A percentile compares a stretch with the other conserved stretches of the same genome.
These are phyloP conservation scores for Epichloe glyceriae DNA, from an alignment of 2,329 filamentous ascomycete genomes.

Conservation along the genomic window DNA sequence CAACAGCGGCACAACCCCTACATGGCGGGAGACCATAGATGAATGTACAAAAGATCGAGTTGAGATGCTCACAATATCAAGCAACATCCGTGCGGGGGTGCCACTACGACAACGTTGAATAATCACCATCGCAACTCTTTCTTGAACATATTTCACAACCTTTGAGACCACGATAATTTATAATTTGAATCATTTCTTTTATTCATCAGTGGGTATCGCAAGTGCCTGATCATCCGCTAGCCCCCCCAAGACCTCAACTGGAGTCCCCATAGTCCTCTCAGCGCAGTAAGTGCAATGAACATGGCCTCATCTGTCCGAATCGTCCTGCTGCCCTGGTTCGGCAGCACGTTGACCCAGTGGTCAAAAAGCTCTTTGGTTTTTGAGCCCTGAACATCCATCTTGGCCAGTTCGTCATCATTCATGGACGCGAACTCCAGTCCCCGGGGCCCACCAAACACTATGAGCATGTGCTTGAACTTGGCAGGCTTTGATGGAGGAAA, in stretches of 20 bases:
- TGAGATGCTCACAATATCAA: neutral
- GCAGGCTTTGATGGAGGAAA: constrained; percentile 30
- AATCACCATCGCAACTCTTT: neutral
- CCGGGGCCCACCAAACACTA: constrained; percentile 71
- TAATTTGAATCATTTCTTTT: neutral
- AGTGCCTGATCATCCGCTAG: neutral
- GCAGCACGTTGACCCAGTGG: constrained; percentile 70
- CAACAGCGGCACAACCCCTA: constrained; percentile 12
- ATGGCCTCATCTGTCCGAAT: constrained; percentile 78
- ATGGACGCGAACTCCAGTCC: constrained; percentile 65
- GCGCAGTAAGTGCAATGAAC: constrained; percentile 58
- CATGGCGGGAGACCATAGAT: neutral
- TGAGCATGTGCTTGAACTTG: constrained; percentile 55
- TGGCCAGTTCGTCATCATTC: constrained; percentile 41
- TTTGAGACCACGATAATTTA: too few species aligned
- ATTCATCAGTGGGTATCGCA: constrained; percentile 3
- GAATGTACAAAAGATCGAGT: neutral
- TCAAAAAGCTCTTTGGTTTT: constrained; percentile 65
- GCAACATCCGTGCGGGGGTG: too few species aligned
- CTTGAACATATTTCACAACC: too few species aligned
- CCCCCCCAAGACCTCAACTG: neutral
- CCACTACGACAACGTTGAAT: neutral
- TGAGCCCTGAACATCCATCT: constrained; percentile 49
- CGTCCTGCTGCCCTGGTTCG: constrained; percentile 67
- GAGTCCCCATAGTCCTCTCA: constrained; percentile 47